phyloP scores from a whole-genome alignment of 2,329 filamentous ascomycete species.

The Cadophora luteo-olivacea region DNA sequence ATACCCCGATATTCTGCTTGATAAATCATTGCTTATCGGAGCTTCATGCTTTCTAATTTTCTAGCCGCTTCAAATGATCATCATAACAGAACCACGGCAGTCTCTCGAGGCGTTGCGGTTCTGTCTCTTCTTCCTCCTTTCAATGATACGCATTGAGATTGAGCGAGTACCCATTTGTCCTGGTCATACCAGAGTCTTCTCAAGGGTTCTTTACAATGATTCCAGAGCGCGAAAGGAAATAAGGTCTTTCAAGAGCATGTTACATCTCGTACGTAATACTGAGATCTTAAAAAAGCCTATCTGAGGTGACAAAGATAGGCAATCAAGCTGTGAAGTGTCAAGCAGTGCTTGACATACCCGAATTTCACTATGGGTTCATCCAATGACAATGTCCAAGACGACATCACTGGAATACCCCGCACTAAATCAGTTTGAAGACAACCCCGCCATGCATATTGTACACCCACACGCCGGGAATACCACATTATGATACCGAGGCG shows the following conservation, averaged over 20 bases:
- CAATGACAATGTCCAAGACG: not conserved
- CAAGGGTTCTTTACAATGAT: not conserved
- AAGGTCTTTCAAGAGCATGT: not conserved
- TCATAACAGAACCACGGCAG: not conserved
- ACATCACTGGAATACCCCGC: constrained; percentile 3
- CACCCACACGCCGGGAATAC: not conserved
- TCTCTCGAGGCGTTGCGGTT: too few relatives aligned
- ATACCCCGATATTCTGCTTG: not conserved
- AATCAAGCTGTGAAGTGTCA: not conserved
- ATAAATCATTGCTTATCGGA: not conserved
- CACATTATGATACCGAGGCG: not conserved
- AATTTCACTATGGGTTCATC: not conserved
- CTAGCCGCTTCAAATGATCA: too few relatives aligned
- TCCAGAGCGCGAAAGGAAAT: not conserved
- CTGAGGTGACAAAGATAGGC: not conserved
- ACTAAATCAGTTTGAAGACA: not conserved
- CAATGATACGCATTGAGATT: too few relatives aligned
- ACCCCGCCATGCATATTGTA: not conserved
- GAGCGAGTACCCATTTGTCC: too few relatives aligned
- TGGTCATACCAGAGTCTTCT: not conserved
- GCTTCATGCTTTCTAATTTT: not conserved
- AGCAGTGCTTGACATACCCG: too few relatives aligned
- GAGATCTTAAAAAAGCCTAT: not conserved
- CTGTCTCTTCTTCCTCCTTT: too few relatives aligned
- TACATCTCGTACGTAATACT: not conserved